phyloP scores from a whole-genome alignment of 805 yeast species.

The Saccharomycopsis sp. region DNA sequence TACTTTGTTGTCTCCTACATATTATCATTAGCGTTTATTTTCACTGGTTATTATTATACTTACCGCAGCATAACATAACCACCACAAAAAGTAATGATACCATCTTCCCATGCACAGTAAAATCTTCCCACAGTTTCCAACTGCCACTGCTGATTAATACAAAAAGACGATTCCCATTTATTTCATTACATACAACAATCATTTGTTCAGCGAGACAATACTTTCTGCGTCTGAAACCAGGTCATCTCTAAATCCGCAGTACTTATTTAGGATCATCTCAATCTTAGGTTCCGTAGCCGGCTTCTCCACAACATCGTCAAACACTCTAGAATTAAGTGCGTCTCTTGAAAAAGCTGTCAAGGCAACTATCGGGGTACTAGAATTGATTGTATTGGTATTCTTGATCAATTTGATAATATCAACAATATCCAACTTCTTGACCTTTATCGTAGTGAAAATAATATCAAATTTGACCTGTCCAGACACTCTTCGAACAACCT shows the following conservation, averaged over 20 bases:
- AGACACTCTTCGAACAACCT: constrained; percentile 71
- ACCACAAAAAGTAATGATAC: too few relatives aligned
- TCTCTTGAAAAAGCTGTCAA: constrained; percentile 67
- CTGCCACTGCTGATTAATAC: neutral
- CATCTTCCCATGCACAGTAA: too few relatives aligned
- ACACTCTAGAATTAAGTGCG: constrained; percentile 45
- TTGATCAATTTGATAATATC: constrained; percentile 74
- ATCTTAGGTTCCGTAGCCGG: constrained; percentile 37
- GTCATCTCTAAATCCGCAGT: neutral
- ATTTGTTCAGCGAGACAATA: neutral
- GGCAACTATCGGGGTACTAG: constrained; percentile 70
- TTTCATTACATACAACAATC: neutral
- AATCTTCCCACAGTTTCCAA: too few relatives aligned
- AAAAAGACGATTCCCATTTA: too few relatives aligned
- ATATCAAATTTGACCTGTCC: constrained; percentile 80
- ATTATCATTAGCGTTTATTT: too few relatives aligned
- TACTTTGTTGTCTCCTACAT: too few relatives aligned
- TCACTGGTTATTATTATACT: too few relatives aligned
- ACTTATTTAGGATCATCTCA: constrained; percentile 11
- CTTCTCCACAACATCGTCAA: constrained; percentile 68
- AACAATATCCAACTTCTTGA: constrained; percentile 59
- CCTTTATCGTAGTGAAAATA: constrained; percentile 66
- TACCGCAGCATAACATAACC: too few relatives aligned
- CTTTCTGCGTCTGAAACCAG: neutral
- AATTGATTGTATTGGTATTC: constrained; percentile 71